Conservation (phyloP, 2,329 filamentous ascomycete species). For the Ascochyta lentis region DNA sequence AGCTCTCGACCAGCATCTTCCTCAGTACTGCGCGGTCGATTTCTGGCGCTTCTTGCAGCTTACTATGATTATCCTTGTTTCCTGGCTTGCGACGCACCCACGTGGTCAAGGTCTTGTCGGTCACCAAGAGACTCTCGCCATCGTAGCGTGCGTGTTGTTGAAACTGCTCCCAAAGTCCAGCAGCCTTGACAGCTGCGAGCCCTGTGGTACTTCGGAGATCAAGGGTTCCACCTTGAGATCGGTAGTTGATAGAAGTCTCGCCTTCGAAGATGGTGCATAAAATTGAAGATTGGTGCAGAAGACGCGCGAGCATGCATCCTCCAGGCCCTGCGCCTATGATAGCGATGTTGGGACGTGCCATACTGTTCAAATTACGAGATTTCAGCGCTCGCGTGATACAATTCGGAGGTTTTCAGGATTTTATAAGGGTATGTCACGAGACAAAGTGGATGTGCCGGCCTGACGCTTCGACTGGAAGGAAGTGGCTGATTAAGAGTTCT, state of each 20-base stretch:
- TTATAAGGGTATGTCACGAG: too few relatives aligned
- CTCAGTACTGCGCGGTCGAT: slow-evolving; percentile 36
- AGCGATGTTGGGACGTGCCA: slow-evolving; percentile 40
- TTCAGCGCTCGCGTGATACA: background rate
- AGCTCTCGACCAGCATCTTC: slow-evolving; percentile 28
- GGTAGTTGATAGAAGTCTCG: slow-evolving; percentile 34
- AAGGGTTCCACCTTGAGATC: slow-evolving; percentile 55
- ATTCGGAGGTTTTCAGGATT: too few relatives aligned
- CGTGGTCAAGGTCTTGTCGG: slow-evolving; percentile 45
- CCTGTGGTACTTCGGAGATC: slow-evolving; percentile 62
- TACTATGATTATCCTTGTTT: slow-evolving; percentile 17
- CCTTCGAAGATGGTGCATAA: slow-evolving; percentile 58
- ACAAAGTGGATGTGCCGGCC: too few relatives aligned
- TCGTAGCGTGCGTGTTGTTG: slow-evolving; percentile 49
- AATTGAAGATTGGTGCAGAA: slow-evolving; percentile 56
- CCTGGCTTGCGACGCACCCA: slow-evolving; percentile 28
- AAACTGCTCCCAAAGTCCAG: slow-evolving; percentile 59
- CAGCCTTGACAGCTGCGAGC: slow-evolving; percentile 58
- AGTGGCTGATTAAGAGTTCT: too few relatives aligned
- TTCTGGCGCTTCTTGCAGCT: slow-evolving; percentile 30
- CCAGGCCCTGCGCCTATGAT: slow-evolving; percentile 51
- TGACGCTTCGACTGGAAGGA: too few relatives aligned
- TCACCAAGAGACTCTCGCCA: slow-evolving; percentile 51
- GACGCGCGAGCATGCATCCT: slow-evolving; percentile 60
- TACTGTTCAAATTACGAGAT: background rate